Evolutionary conservation across 331 rosid species (phyloP), one percentile per base, ranked within the genome.

Genomic region (Stylosanthes scabra): DNA sequence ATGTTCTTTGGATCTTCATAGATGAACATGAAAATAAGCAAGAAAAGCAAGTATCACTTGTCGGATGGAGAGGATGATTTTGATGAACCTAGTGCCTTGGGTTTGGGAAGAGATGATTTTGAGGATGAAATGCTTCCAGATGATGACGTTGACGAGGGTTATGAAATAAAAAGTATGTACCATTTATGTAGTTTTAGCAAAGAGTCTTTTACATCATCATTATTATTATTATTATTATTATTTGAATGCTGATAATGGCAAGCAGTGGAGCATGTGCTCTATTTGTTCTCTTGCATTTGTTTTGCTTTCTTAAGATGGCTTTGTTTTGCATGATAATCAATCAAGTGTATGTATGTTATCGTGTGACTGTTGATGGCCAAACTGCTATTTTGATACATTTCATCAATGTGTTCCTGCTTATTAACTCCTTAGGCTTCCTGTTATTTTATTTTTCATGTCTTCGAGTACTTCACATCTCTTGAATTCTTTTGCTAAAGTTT

Each of bases 41-140:
- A 91, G 82, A 90, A 79, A 74, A 84, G 90, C 85, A 91, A 86
- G 86, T 91, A 78, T 71, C 90, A 90, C 60, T 89, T 95, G 80
- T 87, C 93, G 0, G 97, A 95, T 51, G 97, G 86, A 71, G 98
- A 86, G 39, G 99, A 94, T 16, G 93, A 83, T 8, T 85, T 79
- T 58, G 82, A 76, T 55, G 87, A 85, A 68, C 79, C 87, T 59
- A 90, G 87, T 72, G 80, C 79, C 28, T 76, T 87, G 15, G 92
- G 72, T 34, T 76, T 87, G 15, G 93, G 72, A 69, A 87, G 85
- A 73, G 97, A 94, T 81, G 97, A 91, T 80, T 91, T 81, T 69
- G 93, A 87, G 75, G 99, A 86, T 28, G 93, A 94, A 28, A 51
- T 88, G 70, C 66, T 78, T 14, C 83, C 82, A 29, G 87, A 78